These are phyloP conservation scores for Alternaria ventricosa DNA, from an alignment of 2,329 filamentous ascomycete species.

Conservation along the genomic window DNA sequence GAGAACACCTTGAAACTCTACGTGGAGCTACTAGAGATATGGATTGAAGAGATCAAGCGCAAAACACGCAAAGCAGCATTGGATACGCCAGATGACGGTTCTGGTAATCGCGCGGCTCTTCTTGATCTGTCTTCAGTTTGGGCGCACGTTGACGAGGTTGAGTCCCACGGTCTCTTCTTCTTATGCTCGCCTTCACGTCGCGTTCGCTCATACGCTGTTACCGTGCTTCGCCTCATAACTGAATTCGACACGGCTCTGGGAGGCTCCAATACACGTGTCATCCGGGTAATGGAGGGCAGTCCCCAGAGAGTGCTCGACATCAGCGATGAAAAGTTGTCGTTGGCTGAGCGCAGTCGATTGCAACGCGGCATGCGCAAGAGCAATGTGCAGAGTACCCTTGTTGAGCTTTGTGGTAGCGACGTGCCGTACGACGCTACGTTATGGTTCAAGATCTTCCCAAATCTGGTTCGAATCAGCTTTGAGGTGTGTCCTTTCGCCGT, in stretches of 20 bases:
- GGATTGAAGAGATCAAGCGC: constrained; percentile 94
- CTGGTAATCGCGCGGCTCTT: constrained; percentile 76
- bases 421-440: constrained; percentile 91
- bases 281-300: constrained; percentile 89
- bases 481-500: constrained; percentile 92
- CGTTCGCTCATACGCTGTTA: constrained; percentile 89
- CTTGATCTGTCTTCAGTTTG: constrained; percentile 87
- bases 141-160: constrained; percentile 94
- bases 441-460: constrained; percentile 98
- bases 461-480: constrained; percentile 87
- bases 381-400: constrained; percentile 82
- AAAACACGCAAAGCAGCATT: constrained; percentile 77
- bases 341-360: constrained; percentile 89
- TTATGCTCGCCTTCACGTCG: constrained; percentile 92
- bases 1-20: constrained; percentile 93
- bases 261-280: constrained; percentile 80
- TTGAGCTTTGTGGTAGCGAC: constrained; percentile 95
- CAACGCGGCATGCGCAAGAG: constrained; percentile 88
- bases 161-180: constrained; percentile 96
- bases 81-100: constrained; percentile 66
- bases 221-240: constrained; percentile 86
- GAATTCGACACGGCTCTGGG: constrained; percentile 92
- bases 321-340: constrained; percentile 87
- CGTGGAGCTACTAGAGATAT: constrained; percentile 91
- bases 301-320: constrained; percentile 88